These are phyloP conservation scores for Rosellinia necatrix DNA, from an alignment of 2,329 filamentous ascomycete genomes.

Conservation along the genomic window DNA sequence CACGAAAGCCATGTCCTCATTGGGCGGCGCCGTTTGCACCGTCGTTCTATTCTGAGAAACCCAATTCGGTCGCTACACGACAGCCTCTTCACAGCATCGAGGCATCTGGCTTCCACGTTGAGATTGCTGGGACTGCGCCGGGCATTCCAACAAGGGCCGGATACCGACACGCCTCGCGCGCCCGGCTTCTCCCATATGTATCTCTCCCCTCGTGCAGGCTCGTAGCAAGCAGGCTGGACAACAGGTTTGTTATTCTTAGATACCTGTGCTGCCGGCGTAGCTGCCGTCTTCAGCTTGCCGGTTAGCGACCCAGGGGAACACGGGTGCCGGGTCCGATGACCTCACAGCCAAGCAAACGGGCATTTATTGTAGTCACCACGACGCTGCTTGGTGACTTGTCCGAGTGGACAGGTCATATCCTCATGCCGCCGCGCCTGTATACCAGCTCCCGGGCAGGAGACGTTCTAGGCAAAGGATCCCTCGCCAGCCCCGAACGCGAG, in stretches of 20 bases:
- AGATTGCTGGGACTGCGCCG: conserved; percentile 30
- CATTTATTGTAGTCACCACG: background rate
- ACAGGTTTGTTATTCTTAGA: conserved; percentile 18
- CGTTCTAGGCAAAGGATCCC: conserved; percentile 17
- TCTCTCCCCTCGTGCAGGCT: background rate
- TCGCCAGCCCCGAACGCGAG: conserved; percentile 8
- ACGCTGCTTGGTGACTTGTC: conserved; percentile 21
- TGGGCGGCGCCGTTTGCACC: conserved; percentile 39
- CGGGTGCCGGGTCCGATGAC: conserved; percentile 28
- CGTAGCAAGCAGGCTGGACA: too few species aligned
- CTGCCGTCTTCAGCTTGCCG: conserved; percentile 22
- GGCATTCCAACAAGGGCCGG: conserved; percentile 19
- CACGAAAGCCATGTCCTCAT: conserved; percentile 24
- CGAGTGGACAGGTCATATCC: conserved; percentile 28
- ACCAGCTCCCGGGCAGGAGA: conserved; percentile 15
- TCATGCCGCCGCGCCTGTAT: conserved; percentile 7
- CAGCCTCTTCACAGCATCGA: conserved; percentile 35
- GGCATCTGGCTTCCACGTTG: conserved; percentile 27
- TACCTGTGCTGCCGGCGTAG: conserved; percentile 21
- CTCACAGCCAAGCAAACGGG: conserved; percentile 26
- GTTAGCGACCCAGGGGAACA: conserved; percentile 26
- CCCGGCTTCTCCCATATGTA: conserved; percentile 12
- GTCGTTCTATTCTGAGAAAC: conserved; percentile 22
- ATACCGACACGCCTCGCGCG: conserved; percentile 35
- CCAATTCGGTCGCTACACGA: conserved; percentile 38